Base-by-base conservation (phyloP, 768 basidiomycete genomes). In the Chalciporus chontae region DNA sequence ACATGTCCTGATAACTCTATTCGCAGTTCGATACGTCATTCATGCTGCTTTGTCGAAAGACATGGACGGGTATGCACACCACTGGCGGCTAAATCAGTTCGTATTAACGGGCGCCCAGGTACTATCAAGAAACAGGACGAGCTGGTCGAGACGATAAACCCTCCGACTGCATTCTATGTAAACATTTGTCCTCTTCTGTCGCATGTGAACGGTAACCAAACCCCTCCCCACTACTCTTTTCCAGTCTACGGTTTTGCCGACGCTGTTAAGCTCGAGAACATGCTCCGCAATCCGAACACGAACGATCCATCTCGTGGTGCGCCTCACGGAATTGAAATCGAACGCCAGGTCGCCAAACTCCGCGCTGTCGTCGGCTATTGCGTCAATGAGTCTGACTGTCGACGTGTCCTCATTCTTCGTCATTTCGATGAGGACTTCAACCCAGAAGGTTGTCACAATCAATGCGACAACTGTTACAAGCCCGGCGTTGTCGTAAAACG, bases 111-210 rank as follows among this genome's bases (percentile, higher is more conserved):
- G 39, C 27, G 11, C 24, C 45, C 24, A 90, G 88, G 2, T 90
- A 90, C 61, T 94, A 93, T 60, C 93, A 98, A 71, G 96, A 99
- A 71, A 98, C 95, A 0, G 96, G 96, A 6, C 83, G 96, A 49
- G 96, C 94, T 15, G 96, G 96, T 5, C 81, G 96, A 51, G 96
- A 99, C 62, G 92, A 91, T 5, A 66, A 78, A 57, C 78, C 81
- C 2, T 85, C 96, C 0, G 83, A 87, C 44, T 99, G 96, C 68
- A 68, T 96, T 11, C 78, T 98, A 10, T 93, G 92, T 95, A 65
- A 61, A 85, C 70, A 5, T 17, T 24, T 17, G 13, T 42, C 26
- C 29, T 53, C 29, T 43, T 7, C 26, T n/a, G 32, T 32, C 45
- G 18, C 21, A 40, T 15, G 37, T 6, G 15, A 29, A 41, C 47